A percentile compares a stretch with the other conserved stretches of the same genome.
These are phyloP conservation scores for Harringtonia lauricola DNA, from an alignment of 2,329 filamentous ascomycete species.

Conservation along the genomic window DNA sequence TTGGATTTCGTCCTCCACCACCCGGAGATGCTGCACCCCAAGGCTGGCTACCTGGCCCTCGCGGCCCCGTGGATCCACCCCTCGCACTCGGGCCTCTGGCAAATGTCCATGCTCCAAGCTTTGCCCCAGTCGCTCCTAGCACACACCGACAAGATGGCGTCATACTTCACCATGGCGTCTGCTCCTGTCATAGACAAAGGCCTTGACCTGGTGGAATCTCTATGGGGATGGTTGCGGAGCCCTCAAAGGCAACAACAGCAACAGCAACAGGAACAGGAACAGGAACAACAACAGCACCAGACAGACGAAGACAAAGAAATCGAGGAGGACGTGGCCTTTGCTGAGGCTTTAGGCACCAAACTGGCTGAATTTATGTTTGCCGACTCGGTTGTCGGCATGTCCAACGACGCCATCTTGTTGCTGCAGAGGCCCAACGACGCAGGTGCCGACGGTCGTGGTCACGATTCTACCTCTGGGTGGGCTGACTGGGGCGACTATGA, in stretches of 20 bases:
- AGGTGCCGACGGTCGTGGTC: too few species aligned
- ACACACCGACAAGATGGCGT: slow-evolving; percentile 12
- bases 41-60: slow-evolving; percentile 17
- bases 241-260: background rate
- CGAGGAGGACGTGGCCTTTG: slow-evolving; percentile 5
- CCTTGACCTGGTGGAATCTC: too few species aligned
- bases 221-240: too few species aligned
- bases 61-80: slow-evolving; percentile 21
- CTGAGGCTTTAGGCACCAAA: slow-evolving; percentile 11
- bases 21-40: slow-evolving; percentile 16
- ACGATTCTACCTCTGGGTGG: slow-evolving; percentile 13
- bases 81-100: slow-evolving; percentile 12
- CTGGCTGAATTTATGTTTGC: slow-evolving; percentile 15
- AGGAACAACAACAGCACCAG: background rate
- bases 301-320: background rate
- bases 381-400: slow-evolving; percentile 16
- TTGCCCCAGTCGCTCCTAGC: slow-evolving; percentile 14
- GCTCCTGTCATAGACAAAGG: too few species aligned
- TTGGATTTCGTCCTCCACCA: slow-evolving; percentile 20
- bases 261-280: background rate
- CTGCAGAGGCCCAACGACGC: slow-evolving; percentile 14
- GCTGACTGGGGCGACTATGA: slow-evolving; percentile 21
- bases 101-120: slow-evolving; percentile 12
- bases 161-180: slow-evolving; percentile 13
- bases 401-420: slow-evolving; percentile 17